Conservation (phyloP, 495 filamentous ascomycete species). For the Immersiella caudata region DNA sequence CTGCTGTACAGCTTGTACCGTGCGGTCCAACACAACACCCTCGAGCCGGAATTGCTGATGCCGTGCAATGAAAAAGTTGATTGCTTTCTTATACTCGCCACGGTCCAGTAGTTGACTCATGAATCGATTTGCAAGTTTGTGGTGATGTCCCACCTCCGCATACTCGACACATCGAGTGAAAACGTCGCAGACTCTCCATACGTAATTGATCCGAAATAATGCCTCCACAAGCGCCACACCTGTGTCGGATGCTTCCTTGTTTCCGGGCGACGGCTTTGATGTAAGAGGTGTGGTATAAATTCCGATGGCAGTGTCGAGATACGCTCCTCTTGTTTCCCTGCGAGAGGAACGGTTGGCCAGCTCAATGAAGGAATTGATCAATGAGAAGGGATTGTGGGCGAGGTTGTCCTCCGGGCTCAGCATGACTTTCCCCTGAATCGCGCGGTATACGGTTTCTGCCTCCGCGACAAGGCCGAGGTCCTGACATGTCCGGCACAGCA, state of each 20-base stretch:
- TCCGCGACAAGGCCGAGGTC: conserved; percentile 33
- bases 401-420: conserved; percentile 40
- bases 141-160: neutral
- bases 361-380: neutral
- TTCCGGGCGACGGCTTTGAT: neutral
- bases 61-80: neutral
- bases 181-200: neutral
- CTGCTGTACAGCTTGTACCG: neutral
- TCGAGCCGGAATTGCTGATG: neutral
- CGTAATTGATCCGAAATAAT: neutral
- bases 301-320: neutral
- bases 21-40: neutral
- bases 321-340: neutral
- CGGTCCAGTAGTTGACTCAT: neutral
- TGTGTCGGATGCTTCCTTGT: neutral
- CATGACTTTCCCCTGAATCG: conserved; percentile 30
- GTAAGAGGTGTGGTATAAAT: neutral
- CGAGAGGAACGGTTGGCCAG: neutral
- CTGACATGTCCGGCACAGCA: conserved; percentile 43
- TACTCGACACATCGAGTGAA: neutral
- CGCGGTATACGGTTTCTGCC: conserved; percentile 37
- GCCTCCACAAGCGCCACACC: neutral
- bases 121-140: neutral
- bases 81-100: neutral
- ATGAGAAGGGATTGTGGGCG: neutral